Evolutionary conservation across 257 asterid genomes (phyloP).

Genomic region (Plantago elongata): DNA sequence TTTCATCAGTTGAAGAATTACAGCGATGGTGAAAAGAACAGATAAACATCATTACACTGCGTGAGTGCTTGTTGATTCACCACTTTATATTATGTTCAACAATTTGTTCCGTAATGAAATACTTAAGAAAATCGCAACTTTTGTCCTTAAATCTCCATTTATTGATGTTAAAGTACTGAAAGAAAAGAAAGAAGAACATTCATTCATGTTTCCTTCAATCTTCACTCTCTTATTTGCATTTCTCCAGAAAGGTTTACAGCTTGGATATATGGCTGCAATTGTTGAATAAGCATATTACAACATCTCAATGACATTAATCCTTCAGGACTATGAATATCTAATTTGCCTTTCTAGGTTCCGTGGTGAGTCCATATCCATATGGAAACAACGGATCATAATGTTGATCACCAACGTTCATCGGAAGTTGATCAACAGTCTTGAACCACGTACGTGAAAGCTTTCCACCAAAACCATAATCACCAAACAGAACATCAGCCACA

Average conservation of each 20-base stretch:
- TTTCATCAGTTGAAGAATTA: too few species aligned
- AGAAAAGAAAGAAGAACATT: background rate
- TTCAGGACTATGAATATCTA: background rate
- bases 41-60: too few species aligned
- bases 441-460: conserved; percentile 17
- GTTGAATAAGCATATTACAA: too few species aligned
- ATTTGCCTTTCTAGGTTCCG: conserved; percentile 2
- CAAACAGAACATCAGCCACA: conserved; percentile 20
- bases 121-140: too few species aligned
- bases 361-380: conserved; percentile 24
- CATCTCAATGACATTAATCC: background rate
- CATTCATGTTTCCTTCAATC: background rate
- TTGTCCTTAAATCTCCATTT: too few species aligned
- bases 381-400: conserved; percentile 25
- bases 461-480: conserved; percentile 11
- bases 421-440: conserved; percentile 13
- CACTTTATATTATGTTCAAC: too few species aligned
- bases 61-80: too few species aligned
- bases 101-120: too few species aligned
- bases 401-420: conserved; percentile 14
- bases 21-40: too few species aligned
- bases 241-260: background rate
- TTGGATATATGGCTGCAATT: background rate
- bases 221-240: background rate
- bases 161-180: background rate